Evolutionary conservation across 148 eudicot species (phyloP).

Genomic region (Silene conica): DNA sequence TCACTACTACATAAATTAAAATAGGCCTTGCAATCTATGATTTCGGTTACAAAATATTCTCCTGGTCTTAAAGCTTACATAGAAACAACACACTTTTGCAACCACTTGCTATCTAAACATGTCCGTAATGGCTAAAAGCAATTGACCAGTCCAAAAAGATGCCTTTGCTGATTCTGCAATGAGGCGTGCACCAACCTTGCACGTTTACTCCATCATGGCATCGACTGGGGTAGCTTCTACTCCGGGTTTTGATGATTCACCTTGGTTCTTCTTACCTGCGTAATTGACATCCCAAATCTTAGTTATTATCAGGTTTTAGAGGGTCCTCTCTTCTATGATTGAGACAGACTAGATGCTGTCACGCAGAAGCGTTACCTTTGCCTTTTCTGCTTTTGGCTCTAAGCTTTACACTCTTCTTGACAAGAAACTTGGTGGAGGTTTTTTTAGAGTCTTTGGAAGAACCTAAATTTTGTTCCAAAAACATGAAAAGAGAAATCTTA

Average conservation of each 20-base stretch:
- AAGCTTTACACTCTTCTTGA: constrained; percentile 72
- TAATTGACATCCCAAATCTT: background rate
- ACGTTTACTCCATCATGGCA: constrained; percentile 46
- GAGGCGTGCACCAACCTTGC: background rate
- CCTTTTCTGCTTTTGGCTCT: constrained; percentile 45
- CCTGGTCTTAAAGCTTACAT: background rate
- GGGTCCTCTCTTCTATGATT: background rate
- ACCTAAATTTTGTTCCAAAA: constrained; percentile 27
- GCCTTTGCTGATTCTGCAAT: background rate
- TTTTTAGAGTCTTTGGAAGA: constrained; percentile 41
- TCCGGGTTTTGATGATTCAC: constrained; percentile 27
- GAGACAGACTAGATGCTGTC: background rate
- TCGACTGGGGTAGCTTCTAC: constrained; percentile 30
- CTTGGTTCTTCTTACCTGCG: constrained; percentile 42
- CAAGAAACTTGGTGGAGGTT: constrained; percentile 42
- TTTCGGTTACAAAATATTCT: background rate
- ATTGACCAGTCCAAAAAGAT: background rate
- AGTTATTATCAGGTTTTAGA: background rate
- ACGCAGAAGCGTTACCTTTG: constrained; percentile 37
- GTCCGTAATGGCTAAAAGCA: background rate
- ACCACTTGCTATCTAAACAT: constrained; percentile 17
- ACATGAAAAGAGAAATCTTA: background rate
- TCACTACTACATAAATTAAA: background rate
- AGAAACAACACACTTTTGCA: background rate
- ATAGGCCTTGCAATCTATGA: background rate